Evolutionary conservation across 2,329 filamentous ascomycete genomes (phyloP), one percentile per base, ranked within the genome.

Genomic region (Colletotrichum sp.): DNA sequence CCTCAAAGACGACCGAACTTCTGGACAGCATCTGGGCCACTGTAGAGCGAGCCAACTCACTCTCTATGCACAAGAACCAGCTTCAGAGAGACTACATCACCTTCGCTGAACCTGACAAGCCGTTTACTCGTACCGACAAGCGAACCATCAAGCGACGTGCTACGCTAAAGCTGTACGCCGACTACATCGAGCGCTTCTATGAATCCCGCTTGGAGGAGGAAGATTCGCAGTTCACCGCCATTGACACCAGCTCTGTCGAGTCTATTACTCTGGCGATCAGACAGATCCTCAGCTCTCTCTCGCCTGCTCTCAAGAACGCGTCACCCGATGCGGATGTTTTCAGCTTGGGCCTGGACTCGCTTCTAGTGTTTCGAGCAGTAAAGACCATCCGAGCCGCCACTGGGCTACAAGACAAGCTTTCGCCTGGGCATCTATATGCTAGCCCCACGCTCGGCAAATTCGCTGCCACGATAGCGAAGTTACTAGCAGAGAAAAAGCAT

Each of bases 181-280:
- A 51, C n/a, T 51, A 51, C 4, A 51, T 51, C 6, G 12, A 51
- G n/a, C 43, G 43, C 43, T 51, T 51, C n/a, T 51, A 51, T 51
- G 11, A 51, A 21, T 51, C 43, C 11, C 43, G 43, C n/a, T 51
- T 24, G n/a, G 43, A 51, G 21, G 43, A 51, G 3, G 11, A 21
- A 51, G 43, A 51, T 24, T 51, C 6, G n/a, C 43, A 51, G 11
- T 2, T 51, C n/a, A 51, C 3, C 9, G 1, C n/a, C 12, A 51
- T 51, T 0, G 43, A 51, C n/a, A 8, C 1, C 0, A 51, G n/a
- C 43, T 51, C 43, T 51, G 11, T 24, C 0, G 43, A 21, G 4
- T 51, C 43, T 8, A 24, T 51, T n/a, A 51, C 43, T 7, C 43
- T 21, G 13, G 18, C 43, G 2, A 51, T 51, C n/a, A 51, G 43